Percentiles rank a stretch among this genome's conserved stretches.
Evolutionary conservation across 371 early-diverging fungal genomes (phyloP).

Genomic region (Blakeslea trispora): DNA sequence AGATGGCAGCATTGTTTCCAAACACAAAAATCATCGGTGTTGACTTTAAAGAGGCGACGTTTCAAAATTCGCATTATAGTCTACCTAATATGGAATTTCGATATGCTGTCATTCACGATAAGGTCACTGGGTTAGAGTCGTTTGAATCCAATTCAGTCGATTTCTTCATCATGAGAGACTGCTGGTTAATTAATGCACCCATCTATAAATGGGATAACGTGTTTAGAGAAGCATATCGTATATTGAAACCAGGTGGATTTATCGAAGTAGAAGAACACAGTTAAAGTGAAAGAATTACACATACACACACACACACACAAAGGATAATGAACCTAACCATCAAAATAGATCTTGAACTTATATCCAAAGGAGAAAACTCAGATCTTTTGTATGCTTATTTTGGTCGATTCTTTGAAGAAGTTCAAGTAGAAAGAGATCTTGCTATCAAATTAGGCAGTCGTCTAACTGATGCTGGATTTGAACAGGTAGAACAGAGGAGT

Average conservation of each 20-base stretch:
- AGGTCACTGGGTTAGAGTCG: constrained; percentile 26
- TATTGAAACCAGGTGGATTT: constrained; percentile 34
- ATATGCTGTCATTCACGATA: constrained; percentile 15
- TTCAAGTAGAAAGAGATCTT: constrained; percentile 5
- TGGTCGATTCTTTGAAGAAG: constrained; percentile 5
- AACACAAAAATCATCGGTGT: constrained; percentile 32
- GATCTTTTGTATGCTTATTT: not conserved
- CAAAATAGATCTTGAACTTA: not conserved
- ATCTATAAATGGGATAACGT: constrained; percentile 27
- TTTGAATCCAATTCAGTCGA: constrained; percentile 28
- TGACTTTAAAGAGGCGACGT: constrained; percentile 21
- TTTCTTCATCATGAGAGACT: constrained; percentile 37
- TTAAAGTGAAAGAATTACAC: not conserved
- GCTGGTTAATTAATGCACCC: constrained; percentile 33
- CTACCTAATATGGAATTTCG: constrained; percentile 25
- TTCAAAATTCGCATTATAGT: constrained; percentile 7
- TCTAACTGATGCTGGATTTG: constrained; percentile 15
- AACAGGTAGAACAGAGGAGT: not conserved
- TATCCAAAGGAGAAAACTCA: constrained; percentile 4
- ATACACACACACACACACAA: not conserved
- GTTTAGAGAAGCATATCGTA: constrained; percentile 27
- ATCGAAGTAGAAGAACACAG: constrained; percentile 23
- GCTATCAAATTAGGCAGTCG: not conserved
- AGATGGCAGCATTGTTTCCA: constrained; percentile 41
- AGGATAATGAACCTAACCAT: too few relatives aligned